Base-by-base conservation (phyloP, 352 stramenopile species). In the Globisporangium perplexum region DNA sequence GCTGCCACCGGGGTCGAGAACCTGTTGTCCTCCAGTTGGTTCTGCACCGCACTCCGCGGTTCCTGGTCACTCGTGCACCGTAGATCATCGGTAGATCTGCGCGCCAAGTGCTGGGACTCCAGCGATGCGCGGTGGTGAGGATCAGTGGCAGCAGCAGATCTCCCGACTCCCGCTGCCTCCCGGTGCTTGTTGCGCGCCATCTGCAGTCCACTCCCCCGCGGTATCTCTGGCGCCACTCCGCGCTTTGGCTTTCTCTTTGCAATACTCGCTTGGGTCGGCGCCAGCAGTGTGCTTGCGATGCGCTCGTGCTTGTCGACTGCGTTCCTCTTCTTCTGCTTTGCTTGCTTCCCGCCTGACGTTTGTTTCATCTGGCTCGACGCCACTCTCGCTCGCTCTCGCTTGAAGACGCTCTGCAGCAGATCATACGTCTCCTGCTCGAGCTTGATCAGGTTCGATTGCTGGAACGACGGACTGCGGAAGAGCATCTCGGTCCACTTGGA, bases 401-500 rank as follows among this genome's bases (percentile, higher is more conserved):
- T 42, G n/a, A 76, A 59, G 14, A 69, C 65, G n/a, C 52, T 72
- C 23, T 63, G 69, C 17, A 82, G 53, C 41, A 82, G 41, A n/a
- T 75, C 52, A 39, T 79, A 77, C n/a, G 69, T 82, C 38, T 82
- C 71, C 7, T 63, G 35, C 39, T 82, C 71, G 18, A 82, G 49
- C 18, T 47, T 51, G 22, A 63, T 58, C 10, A 82, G 43, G 3
- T 48, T 62, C 20, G 51, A 49, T 33, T 82, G 71, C 52, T 72
- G 61, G 24, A 82, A 82, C 8, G 60, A 38, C 11, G 69, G 71
- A 0, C 66, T 68, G 10, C 66, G 60, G 43, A 59, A 50, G 28
- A 81, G 55, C 63, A 77, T 77, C 22, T 72, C 66, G 36, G 66
- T 69, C 71, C 71, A 81, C 45, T 76, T 81, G 11, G 66, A 74